Evolutionary conservation across 139 green algal genomes (phyloP).

Genomic region (Chlamydomonas applanata): DNA sequence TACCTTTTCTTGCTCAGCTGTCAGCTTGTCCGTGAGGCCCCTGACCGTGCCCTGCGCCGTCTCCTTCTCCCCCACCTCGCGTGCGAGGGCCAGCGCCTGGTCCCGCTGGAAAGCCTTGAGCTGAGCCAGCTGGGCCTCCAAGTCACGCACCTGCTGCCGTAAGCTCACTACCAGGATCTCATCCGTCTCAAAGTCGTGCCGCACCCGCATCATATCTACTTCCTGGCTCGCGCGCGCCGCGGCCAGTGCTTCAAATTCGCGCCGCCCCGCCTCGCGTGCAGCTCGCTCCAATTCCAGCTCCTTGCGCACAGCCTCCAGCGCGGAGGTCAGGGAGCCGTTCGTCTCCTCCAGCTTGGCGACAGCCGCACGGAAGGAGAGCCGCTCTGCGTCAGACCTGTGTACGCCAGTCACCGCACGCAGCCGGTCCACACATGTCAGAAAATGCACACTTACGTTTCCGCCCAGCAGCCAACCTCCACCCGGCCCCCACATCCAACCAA

Average conservation of each 20-base stretch:
- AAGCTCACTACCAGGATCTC: slow-evolving; percentile 13
- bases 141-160: slow-evolving; percentile 5
- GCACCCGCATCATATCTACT: slow-evolving; percentile 2
- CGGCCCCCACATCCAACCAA: too few relatives aligned
- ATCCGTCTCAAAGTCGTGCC: slow-evolving; percentile 10
- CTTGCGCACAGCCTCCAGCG: neutral
- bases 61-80: slow-evolving; percentile 12
- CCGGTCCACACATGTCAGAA: too few relatives aligned
- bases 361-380: slow-evolving; percentile 7
- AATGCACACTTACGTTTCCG: too few relatives aligned
- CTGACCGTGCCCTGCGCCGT: too few relatives aligned
- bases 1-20: neutral
- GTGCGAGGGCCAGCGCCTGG: slow-evolving; percentile 3
- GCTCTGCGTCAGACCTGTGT: slow-evolving; percentile 1
- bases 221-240: slow-evolving; percentile 2
- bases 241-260: neutral
- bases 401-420: too few relatives aligned
- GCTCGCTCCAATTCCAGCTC: neutral
- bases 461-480: too few relatives aligned
- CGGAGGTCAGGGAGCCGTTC: neutral
- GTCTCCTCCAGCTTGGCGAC: neutral
- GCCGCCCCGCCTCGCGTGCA: neutral
- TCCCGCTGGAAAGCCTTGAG: slow-evolving; percentile 19
- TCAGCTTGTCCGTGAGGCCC: neutral
- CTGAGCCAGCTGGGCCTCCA: slow-evolving; percentile 16